Conservation (phyloP, 305 asterid species). For the Caryopteris hybrid region DNA sequence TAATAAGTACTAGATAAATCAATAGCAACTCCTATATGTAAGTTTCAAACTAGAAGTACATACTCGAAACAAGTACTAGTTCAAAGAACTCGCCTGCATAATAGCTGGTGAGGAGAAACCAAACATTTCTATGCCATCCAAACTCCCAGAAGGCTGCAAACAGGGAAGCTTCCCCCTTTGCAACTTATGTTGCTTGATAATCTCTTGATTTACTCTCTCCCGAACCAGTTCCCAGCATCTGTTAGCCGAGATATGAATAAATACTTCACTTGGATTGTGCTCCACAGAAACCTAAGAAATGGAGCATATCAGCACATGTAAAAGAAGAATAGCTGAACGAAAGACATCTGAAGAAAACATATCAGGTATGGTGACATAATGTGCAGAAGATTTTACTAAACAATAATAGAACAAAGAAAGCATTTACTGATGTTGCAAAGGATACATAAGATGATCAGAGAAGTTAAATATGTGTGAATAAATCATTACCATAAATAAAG, state of each 20-base stretch:
- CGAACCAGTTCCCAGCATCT: constrained; percentile 96
- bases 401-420: background rate
- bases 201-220: constrained; percentile 81
- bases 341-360: background rate
- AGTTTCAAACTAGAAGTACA: background rate
- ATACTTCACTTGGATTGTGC: constrained; percentile 74
- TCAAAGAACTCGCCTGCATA: constrained; percentile 51
- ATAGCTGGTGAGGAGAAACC: constrained; percentile 88
- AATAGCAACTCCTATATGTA: background rate
- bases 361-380: background rate
- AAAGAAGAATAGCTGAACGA: background rate
- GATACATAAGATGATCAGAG: background rate
- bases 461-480: background rate
- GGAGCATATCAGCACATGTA: constrained; percentile 4
- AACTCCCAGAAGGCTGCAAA: constrained; percentile 93
- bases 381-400: background rate
- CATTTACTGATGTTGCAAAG: background rate
- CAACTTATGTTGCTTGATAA: constrained; percentile 67
- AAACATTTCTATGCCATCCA: constrained; percentile 94
- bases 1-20: background rate
- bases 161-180: constrained; percentile 74
- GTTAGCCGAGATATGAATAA: constrained; percentile 56
- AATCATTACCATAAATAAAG: constrained; percentile 75
- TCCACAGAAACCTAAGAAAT: constrained; percentile 64
- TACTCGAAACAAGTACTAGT: background rate